Evolutionary conservation across 140 eudicot genomes (phyloP), one percentile per base, ranked within the genome.

Genomic region (Erigeron philadelphicus): DNA sequence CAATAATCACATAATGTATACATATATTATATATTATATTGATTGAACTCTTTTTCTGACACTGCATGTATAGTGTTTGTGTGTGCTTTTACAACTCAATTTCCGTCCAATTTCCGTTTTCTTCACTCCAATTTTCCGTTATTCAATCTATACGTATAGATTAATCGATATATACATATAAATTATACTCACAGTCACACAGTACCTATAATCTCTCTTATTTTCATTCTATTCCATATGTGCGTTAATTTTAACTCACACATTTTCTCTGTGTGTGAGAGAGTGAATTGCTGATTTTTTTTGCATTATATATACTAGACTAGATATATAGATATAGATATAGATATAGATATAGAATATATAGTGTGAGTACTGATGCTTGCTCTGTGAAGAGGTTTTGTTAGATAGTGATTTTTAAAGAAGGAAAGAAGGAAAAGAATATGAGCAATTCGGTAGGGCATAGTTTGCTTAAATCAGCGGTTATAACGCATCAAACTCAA

Each of bases 401-500:
- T 72, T 57, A n/a, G 65, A 77, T n/a, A 65, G 73, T 71, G 80
- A 70, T 71, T 11, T 43, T 41, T 2, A 31, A 64, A 66, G 60
- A 67, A 60, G 69, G 45, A 38, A 60, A 58, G 59, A 61, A 12
- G 0, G 21, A 61, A 38, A 25, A 43, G 72, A 88, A 75, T 67
- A 92, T 92, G 98, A 92, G 96, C 83, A 88, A 81, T 78, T 72
- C 88, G 1, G 72, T 84, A 64, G 92, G 96, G 55, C 83, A 82
- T 63, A 72, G 84, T 72, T 82, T 82, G 75, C 88, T 85, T 77
- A 74, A 80, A 64, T 58, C 83, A 7, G 72, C 81, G 63, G 80
- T 87, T 48, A 65, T 82, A 54, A 83, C 86, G 77, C 86, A 83
- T 74, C 87, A 81, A 70, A 81, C 72, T 77, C 81, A 82, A 64